Evolutionary conservation across 2,329 filamentous ascomycete genomes (phyloP).

Genomic region (Colletotrichum lentis): DNA sequence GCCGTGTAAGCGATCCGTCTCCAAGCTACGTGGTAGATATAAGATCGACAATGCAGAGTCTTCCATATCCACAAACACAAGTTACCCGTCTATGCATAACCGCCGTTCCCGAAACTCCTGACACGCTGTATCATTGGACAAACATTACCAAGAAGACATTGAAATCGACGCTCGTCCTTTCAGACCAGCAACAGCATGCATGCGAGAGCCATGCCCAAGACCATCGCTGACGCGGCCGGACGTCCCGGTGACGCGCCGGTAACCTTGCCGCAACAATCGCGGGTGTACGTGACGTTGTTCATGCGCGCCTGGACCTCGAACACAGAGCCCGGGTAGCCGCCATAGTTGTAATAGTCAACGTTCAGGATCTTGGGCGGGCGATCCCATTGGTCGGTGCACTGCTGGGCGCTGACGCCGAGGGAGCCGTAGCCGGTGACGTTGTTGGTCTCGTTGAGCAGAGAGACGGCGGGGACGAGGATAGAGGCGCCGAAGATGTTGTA

Average conservation of each 20-base stretch:
- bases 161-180: conserved; percentile 2
- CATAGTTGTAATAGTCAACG: conserved; percentile 85
- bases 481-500: conserved; percentile 70
- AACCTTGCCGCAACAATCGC: conserved; percentile 63
- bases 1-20: not conserved
- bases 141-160: conserved; percentile 4
- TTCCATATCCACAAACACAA: not conserved
- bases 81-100: conserved; percentile 19
- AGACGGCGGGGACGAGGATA: conserved; percentile 76
- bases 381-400: conserved; percentile 70
- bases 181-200: conserved; percentile 31
- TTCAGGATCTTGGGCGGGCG: conserved; percentile 80
- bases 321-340: conserved; percentile 72
- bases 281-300: conserved; percentile 76
- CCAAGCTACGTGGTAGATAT: not conserved
- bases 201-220: conserved; percentile 23
- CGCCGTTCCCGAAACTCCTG: conserved; percentile 18
- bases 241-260: conserved; percentile 39
- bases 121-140: conserved; percentile 18
- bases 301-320: conserved; percentile 75
- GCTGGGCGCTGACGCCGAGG: conserved; percentile 69
- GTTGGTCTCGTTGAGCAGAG: conserved; percentile 76
- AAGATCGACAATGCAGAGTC: not conserved
- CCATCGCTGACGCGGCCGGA: conserved; percentile 8
- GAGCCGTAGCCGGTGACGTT: conserved; percentile 70